Conservation (phyloP, 176 grass and related monocot genomes). For the Musa itinerans region DNA sequence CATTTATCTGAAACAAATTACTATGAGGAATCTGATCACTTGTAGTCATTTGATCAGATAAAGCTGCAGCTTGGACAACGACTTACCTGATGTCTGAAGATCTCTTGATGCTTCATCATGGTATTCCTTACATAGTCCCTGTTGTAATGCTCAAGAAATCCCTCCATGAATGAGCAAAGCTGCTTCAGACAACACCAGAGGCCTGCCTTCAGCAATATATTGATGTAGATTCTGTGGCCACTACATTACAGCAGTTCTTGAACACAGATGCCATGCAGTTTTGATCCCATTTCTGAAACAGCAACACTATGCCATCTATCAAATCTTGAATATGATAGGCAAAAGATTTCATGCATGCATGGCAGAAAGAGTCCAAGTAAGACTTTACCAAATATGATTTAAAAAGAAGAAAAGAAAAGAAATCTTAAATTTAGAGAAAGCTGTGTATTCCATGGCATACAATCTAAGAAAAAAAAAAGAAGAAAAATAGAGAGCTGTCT, state of each 20-base stretch:
- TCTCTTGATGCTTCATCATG: neutral
- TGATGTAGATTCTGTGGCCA: neutral
- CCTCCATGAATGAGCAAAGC: neutral
- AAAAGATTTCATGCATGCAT: neutral
- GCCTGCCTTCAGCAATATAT: neutral
- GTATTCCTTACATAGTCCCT: neutral
- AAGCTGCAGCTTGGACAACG: neutral
- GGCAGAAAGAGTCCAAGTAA: neutral
- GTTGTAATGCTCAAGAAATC: neutral
- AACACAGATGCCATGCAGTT: neutral
- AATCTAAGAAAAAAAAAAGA: too few species aligned
- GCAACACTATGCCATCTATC: neutral
- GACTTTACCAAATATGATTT: neutral
- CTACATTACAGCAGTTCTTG: neutral
- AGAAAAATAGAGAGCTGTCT: too few species aligned
- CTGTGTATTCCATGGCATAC: too few species aligned
- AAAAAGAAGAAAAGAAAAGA: too few species aligned
- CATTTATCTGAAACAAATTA: neutral
- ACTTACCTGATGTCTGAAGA: conserved; percentile 6
- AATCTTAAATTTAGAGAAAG: too few species aligned
- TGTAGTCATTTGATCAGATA: neutral
- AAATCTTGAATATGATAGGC: neutral
- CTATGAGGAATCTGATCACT: neutral
- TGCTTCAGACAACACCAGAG: too few species aligned
- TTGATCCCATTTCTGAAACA: neutral